These are phyloP conservation scores for Nicotiana tomentosiformis DNA, from an alignment of 257 asterid species.

Conservation along the genomic window DNA sequence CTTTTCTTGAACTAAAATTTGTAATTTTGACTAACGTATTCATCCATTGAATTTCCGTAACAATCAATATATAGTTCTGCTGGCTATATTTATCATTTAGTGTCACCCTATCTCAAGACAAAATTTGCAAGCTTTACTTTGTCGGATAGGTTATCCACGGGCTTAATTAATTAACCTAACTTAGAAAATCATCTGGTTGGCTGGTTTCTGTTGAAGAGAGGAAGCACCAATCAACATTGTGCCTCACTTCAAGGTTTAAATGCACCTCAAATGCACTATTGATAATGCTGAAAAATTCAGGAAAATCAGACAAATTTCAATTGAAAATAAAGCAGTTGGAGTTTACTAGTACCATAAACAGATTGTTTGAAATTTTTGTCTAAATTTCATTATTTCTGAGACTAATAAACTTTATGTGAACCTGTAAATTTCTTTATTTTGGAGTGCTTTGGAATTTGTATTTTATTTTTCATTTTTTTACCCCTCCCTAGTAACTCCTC, in stretches of 20 bases:
- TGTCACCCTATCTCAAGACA: background rate
- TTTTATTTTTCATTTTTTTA: too few relatives aligned
- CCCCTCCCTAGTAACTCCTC: too few relatives aligned
- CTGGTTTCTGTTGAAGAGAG: background rate
- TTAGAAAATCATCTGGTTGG: background rate
- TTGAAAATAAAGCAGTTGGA: background rate
- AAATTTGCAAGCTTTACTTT: background rate
- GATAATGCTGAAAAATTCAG: background rate
- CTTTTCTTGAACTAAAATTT: too few relatives aligned
- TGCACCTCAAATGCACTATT: background rate
- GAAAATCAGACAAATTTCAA: background rate
- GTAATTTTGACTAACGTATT: too few relatives aligned
- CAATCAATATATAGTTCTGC: too few relatives aligned
- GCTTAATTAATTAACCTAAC: background rate
- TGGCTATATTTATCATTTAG: too few relatives aligned
- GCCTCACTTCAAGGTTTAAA: background rate
- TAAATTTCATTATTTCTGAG: background rate
- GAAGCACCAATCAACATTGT: background rate
- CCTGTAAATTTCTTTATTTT: background rate
- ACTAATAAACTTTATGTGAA: background rate
- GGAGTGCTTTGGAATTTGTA: background rate
- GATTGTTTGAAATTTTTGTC: background rate
- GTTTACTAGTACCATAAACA: background rate
- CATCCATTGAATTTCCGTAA: too few relatives aligned
- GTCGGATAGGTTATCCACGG: background rate